Conservation (phyloP, 768 basidiomycete genomes). For the Pleurotus cornucopiae region DNA sequence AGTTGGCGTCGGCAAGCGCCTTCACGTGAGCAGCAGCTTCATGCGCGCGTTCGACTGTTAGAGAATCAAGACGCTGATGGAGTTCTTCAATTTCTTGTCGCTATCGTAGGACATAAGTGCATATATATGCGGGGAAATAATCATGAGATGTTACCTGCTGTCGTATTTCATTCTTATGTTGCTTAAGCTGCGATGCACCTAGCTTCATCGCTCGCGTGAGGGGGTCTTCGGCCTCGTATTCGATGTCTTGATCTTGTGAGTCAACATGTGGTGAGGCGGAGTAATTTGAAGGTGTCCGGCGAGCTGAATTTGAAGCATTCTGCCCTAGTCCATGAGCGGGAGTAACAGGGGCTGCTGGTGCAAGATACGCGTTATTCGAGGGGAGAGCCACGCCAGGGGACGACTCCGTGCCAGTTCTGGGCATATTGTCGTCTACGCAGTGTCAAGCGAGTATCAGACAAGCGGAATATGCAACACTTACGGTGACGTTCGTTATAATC, state of each 20-base stretch:
- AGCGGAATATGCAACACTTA: background rate
- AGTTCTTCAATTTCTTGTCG: background rate
- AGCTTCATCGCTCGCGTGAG: background rate
- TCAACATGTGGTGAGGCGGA: background rate
- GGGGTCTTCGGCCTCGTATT: background rate
- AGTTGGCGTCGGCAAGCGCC: background rate
- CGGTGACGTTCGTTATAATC: background rate
- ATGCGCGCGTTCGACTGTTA: background rate
- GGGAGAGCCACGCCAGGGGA: background rate
- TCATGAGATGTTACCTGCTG: background rate
- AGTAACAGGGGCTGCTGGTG: background rate
- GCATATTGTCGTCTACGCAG: background rate
- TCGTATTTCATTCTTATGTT: background rate
- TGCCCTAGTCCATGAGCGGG: background rate
- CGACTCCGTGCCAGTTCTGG: background rate
- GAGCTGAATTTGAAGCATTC: background rate
- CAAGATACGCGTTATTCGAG: background rate
- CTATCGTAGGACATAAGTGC: background rate
- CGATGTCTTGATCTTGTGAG: background rate
- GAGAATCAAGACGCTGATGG: background rate
- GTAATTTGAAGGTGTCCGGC: background rate
- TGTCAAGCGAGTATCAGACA: background rate
- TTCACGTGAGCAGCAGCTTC: background rate
- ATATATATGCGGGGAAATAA: conserved; percentile 2
- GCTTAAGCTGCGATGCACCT: background rate